phyloP scores from a whole-genome alignment of 73 alveolate species.

The Tetrahymena borealis region DNA sequence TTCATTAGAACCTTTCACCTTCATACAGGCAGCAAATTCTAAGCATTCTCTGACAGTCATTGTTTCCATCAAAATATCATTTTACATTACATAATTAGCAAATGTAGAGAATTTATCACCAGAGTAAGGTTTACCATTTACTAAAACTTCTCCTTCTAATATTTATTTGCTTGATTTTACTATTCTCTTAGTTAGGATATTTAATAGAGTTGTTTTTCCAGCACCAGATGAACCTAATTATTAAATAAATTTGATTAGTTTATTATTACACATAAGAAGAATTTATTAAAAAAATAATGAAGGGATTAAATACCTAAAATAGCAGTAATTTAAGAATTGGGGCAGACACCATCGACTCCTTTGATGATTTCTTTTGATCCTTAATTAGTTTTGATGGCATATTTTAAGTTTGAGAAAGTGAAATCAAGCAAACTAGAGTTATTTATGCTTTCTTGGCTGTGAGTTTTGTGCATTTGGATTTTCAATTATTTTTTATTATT shows the following conservation, averaged over 20 bases:
- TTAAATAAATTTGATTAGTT: background rate
- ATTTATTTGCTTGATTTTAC: conserved; percentile 33
- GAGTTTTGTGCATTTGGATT: background rate
- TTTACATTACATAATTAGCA: conserved; percentile 48
- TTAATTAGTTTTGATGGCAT: background rate
- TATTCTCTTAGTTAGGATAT: conserved; percentile 1
- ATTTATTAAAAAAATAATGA: background rate
- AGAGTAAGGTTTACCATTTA: conserved; percentile 40
- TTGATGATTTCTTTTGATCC: background rate
- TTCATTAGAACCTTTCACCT: background rate
- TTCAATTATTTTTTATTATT: background rate
- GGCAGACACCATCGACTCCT: background rate
- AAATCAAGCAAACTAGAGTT: background rate
- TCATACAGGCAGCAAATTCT: conserved; percentile 47
- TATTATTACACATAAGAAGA: too few species aligned
- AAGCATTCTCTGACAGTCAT: conserved; percentile 55
- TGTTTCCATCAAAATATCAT: conserved; percentile 40
- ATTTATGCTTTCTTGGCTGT: background rate
- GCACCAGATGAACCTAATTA: conserved; percentile 15
- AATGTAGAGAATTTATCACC: conserved; percentile 6
- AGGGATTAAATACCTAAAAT: background rate
- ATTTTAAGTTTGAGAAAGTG: background rate
- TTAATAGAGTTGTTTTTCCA: conserved; percentile 23
- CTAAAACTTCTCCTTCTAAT: conserved; percentile 62
- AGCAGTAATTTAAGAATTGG: background rate